These are phyloP conservation scores for Solanum gracilifrons DNA, from an alignment of 257 asterid genomes.

Conservation along the genomic window DNA sequence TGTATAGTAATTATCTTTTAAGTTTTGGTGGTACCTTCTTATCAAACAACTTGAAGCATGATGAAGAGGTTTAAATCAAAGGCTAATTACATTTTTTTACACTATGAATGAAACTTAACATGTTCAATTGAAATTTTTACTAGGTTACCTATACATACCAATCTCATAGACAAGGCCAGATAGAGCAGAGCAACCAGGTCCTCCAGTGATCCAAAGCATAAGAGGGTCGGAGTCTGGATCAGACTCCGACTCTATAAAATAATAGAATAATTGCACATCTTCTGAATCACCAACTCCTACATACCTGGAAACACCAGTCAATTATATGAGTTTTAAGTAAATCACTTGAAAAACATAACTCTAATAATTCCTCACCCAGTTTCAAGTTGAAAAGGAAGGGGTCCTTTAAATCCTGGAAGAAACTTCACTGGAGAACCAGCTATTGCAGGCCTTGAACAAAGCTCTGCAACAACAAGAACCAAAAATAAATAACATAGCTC, in stretches of 20 bases:
- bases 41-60: too few relatives aligned
- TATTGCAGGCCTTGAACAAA: neutral
- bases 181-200: constrained; percentile 20
- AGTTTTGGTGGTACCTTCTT: too few relatives aligned
- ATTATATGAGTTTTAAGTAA: neutral
- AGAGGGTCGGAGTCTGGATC: constrained; percentile 17
- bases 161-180: constrained; percentile 17
- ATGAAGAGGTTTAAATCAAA: too few relatives aligned
- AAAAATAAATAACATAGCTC: neutral
- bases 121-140: too few relatives aligned
- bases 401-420: constrained; percentile 23
- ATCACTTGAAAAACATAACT: neutral
- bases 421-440: constrained; percentile 3
- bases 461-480: neutral
- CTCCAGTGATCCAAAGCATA: constrained; percentile 19
- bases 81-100: too few relatives aligned
- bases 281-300: constrained; percentile 20
- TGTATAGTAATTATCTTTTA: too few relatives aligned
- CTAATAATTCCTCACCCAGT: constrained; percentile 15
- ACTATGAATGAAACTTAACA: too few relatives aligned
- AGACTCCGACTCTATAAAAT: constrained; percentile 16
- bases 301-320: constrained; percentile 5
- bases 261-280: constrained; percentile 22
- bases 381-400: constrained; percentile 25
- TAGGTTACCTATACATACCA: neutral